These are phyloP conservation scores for Exophiala dermatitidis DNA, from an alignment of 2,329 filamentous ascomycete species.

Conservation along the genomic window DNA sequence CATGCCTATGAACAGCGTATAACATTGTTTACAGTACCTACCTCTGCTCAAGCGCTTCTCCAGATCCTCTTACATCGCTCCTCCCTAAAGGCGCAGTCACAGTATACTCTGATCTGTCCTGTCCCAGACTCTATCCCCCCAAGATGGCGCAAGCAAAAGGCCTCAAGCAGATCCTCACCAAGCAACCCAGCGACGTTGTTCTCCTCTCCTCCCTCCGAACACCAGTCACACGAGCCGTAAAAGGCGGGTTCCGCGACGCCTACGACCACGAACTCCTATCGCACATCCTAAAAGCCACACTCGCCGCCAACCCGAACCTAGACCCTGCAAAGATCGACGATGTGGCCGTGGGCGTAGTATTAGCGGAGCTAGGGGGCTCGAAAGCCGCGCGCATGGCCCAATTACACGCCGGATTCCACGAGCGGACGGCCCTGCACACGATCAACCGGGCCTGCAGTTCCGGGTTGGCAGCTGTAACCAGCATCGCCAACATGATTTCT, in stretches of 20 bases:
- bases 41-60: too few species aligned
- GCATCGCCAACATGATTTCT: conserved; percentile 67
- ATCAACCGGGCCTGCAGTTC: conserved; percentile 82
- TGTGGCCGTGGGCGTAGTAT: conserved; percentile 77
- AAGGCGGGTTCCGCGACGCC: conserved; percentile 75
- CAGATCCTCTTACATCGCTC: too few species aligned
- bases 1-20: too few species aligned
- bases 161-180: conserved; percentile 67
- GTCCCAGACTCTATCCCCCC: neutral
- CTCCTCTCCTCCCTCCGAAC: conserved; percentile 88
- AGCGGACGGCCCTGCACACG: conserved; percentile 69
- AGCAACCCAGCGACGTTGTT: conserved; percentile 73
- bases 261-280: conserved; percentile 83
- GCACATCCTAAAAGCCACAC: conserved; percentile 57
- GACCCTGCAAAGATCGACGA: conserved; percentile 66
- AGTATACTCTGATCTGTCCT: too few species aligned
- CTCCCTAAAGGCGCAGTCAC: too few species aligned
- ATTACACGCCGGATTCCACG: conserved; percentile 71
- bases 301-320: conserved; percentile 65
- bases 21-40: too few species aligned
- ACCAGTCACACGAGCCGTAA: conserved; percentile 74
- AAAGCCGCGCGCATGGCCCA: conserved; percentile 90
- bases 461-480: conserved; percentile 68
- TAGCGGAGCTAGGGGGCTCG: conserved; percentile 81
- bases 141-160: conserved; percentile 46